Evolutionary conservation across 1,284 basidiomycete species (phyloP).

Genomic region (Marasmius sp.): DNA sequence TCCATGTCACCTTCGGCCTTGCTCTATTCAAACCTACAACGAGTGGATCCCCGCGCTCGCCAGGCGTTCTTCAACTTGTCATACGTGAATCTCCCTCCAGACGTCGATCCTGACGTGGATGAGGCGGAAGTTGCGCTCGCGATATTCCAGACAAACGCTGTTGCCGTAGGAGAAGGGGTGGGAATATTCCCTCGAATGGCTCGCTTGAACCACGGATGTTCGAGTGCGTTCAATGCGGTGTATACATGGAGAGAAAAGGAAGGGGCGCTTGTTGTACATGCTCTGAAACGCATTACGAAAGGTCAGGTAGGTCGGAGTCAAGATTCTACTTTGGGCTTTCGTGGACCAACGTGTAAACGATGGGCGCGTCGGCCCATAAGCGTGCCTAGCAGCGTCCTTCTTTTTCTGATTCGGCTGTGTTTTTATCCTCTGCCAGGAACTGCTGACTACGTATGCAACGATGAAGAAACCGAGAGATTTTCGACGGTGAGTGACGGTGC

Average conservation of each 20-base stretch:
- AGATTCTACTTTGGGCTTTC: not conserved
- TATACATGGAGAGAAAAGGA: slow-evolving; percentile 56
- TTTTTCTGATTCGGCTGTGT: not conserved
- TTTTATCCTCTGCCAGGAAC: slow-evolving; percentile 39
- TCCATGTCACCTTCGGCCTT: slow-evolving; percentile 42
- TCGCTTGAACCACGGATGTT: slow-evolving; percentile 64
- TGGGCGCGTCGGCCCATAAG: too few relatives aligned
- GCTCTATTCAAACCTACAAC: slow-evolving; percentile 35
- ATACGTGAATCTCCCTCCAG: slow-evolving; percentile 47
- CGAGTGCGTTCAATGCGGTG: slow-evolving; percentile 61
- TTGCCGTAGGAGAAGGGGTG: slow-evolving; percentile 45
- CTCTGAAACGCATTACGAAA: slow-evolving; percentile 47
- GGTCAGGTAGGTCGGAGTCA: slow-evolving; percentile 42
- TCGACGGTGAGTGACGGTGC: slow-evolving; percentile 42
- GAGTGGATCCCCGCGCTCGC: slow-evolving; percentile 30
- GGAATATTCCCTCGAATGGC: slow-evolving; percentile 65
- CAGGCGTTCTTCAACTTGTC: slow-evolving; percentile 52
- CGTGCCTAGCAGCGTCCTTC: not conserved
- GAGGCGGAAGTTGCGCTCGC: slow-evolving; percentile 49
- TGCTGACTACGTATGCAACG: slow-evolving; percentile 59
- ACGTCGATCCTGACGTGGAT: slow-evolving; percentile 36
- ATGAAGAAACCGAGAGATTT: slow-evolving; percentile 51
- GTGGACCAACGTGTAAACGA: too few relatives aligned
- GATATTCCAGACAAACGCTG: slow-evolving; percentile 66
- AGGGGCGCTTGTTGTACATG: slow-evolving; percentile 49